phyloP scores from a whole-genome alignment of 2,329 filamentous ascomycete genomes.

The Pseudonectria foliicola region DNA sequence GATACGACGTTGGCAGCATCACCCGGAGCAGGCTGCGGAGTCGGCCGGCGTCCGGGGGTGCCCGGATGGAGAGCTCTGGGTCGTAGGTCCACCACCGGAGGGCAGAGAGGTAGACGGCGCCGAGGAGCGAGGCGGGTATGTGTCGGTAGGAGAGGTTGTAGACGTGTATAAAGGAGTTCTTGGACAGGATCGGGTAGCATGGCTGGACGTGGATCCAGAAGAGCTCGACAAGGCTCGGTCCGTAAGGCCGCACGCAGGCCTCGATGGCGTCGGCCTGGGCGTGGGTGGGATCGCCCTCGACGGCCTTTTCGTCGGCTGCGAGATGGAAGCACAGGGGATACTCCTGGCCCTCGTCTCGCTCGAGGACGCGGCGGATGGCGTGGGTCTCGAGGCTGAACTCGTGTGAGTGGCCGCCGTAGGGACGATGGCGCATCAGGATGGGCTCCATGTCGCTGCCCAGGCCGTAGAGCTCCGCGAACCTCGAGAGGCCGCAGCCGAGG shows the following conservation, averaged over 20 bases:
- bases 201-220: conserved; percentile 55
- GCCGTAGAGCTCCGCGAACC: conserved; percentile 27
- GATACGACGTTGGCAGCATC: conserved; percentile 22
- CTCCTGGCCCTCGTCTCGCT: conserved; percentile 36
- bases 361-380: conserved; percentile 51
- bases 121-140: conserved; percentile 45
- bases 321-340: conserved; percentile 28
- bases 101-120: conserved; percentile 48
- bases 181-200: conserved; percentile 45
- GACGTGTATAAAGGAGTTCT: conserved; percentile 46
- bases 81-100: conserved; percentile 48
- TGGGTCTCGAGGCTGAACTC: conserved; percentile 48
- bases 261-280: conserved; percentile 42
- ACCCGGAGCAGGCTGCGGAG: conserved; percentile 18
- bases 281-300: conserved; percentile 19
- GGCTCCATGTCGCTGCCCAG: conserved; percentile 29
- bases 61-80: conserved; percentile 23
- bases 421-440: conserved; percentile 31
- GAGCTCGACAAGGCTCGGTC: conserved; percentile 51
- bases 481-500: conserved; percentile 17
- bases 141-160: conserved; percentile 43
- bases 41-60: conserved; percentile 17
- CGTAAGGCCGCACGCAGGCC: conserved; percentile 50
- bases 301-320: conserved; percentile 24
- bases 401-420: conserved; percentile 41